Conservation (phyloP, 495 filamentous ascomycete species). For the Evansstolkia leycettana region DNA sequence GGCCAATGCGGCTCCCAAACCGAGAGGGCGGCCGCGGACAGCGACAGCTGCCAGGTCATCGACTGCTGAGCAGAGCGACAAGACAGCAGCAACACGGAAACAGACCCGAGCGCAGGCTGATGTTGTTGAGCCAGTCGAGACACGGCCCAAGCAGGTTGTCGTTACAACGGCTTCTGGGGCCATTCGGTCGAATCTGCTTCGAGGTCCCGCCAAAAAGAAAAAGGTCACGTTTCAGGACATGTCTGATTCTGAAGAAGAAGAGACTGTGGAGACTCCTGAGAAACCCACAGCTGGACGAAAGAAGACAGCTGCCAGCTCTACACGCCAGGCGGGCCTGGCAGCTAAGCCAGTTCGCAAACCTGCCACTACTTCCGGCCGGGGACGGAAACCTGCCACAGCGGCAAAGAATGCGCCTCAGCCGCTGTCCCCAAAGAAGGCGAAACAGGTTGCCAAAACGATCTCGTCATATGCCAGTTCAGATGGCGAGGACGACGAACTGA, state of each 20-base stretch:
- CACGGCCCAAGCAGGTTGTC: slow-evolving; percentile 12
- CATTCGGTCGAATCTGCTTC: slow-evolving; percentile 25
- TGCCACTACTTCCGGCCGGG: slow-evolving; percentile 15
- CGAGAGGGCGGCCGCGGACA: slow-evolving; percentile 24
- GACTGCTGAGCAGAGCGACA: slow-evolving; percentile 1
- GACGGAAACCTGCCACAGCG: slow-evolving; percentile 23
- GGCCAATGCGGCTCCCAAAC: slow-evolving; percentile 11
- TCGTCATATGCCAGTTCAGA: slow-evolving; percentile 29
- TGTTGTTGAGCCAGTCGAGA: slow-evolving; percentile 3
- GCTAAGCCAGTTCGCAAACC: slow-evolving; percentile 39
- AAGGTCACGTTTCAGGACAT: slow-evolving; percentile 41
- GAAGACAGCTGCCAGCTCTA: slow-evolving; percentile 6
- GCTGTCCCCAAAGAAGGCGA: slow-evolving; percentile 45
- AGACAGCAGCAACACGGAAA: slow-evolving; percentile 9
- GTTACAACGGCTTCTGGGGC: slow-evolving; percentile 20
- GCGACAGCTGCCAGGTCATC: slow-evolving; percentile 3
- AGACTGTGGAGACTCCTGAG: slow-evolving; percentile 4
- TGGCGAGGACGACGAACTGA: slow-evolving; percentile 41
- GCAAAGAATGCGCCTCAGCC: slow-evolving; percentile 25
- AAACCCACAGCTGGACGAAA: slow-evolving; percentile 14
- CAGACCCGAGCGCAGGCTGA: slow-evolving; percentile 11
- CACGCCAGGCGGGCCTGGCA: slow-evolving; percentile 22
- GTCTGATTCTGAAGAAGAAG: slow-evolving; percentile 13
- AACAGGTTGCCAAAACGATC: slow-evolving; percentile 36
- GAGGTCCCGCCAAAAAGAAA: slow-evolving; percentile 36